phyloP scores from a whole-genome alignment of 345 rosid genomes.

The Crucihimalaya himalaica region DNA sequence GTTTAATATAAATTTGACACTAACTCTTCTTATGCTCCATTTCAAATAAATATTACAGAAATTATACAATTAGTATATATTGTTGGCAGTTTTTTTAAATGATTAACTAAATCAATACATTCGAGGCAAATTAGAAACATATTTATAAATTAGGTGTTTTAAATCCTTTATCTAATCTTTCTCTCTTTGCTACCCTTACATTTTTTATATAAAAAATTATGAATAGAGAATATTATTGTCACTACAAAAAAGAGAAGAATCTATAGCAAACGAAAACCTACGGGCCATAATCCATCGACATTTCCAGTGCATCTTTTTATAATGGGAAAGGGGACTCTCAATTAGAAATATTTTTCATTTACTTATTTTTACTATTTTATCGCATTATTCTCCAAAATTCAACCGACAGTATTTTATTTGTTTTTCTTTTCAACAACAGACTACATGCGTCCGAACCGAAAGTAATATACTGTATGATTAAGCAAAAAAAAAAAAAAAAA shows the following conservation, averaged over 20 bases:
- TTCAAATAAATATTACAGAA: not conserved
- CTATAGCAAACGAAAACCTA: constrained; percentile 27
- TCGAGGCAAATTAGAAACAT: not conserved
- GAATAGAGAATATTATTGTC: constrained; percentile 22
- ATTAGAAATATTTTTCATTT: constrained; percentile 2
- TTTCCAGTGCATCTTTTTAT: constrained; percentile 26
- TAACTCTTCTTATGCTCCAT: constrained; percentile 1
- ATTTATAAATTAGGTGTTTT: not conserved
- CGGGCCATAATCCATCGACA: constrained; percentile 38
- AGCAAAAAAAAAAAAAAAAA: not conserved
- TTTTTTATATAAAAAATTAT: not conserved
- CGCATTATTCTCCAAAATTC: not conserved
- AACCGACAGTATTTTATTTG: constrained; percentile 5
- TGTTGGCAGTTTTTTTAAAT: not conserved
- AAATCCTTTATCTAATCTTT: not conserved
- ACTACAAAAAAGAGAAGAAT: constrained; percentile 17
- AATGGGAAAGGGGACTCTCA: not conserved
- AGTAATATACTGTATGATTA: not conserved
- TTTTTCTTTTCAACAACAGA: not conserved
- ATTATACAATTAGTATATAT: too few relatives aligned
- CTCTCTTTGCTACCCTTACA: not conserved
- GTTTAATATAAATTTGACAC: constrained; percentile 8
- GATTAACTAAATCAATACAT: not conserved
- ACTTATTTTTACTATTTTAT: not conserved
- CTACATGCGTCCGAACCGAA: constrained; percentile 8